Evolutionary conservation across 2,329 filamentous ascomycete species (phyloP).

Genomic region (Cyphellophora europaea): DNA sequence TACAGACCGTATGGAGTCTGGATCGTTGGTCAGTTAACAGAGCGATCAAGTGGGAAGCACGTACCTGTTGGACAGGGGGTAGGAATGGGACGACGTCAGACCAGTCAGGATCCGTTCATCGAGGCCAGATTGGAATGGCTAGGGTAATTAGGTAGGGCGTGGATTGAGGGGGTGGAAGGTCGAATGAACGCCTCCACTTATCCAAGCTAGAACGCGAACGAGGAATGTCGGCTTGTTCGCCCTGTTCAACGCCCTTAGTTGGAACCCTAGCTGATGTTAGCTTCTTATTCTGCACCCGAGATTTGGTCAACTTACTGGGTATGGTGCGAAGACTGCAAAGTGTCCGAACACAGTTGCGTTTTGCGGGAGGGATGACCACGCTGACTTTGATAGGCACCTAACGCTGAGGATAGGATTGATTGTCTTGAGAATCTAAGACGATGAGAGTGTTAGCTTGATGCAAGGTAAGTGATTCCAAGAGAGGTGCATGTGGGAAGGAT

Average conservation of each 20-base stretch:
- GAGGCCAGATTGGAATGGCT: slow-evolving; percentile 32
- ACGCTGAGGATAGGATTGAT: no score
- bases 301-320: no score
- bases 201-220: slow-evolving; percentile 22
- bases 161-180: slow-evolving; percentile 27
- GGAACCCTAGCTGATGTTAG: background rate
- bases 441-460: no score
- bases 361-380: no score
- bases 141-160: slow-evolving; percentile 22
- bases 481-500: background rate
- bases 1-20: background rate
- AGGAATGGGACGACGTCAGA: slow-evolving; percentile 24
- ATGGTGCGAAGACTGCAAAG: slow-evolving; percentile 3
- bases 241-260: background rate
- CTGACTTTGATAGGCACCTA: no score
- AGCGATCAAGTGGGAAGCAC: slow-evolving; percentile 1
- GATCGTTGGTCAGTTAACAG: background rate
- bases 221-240: slow-evolving; percentile 22
- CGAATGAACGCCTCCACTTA: slow-evolving; percentile 38
- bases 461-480: background rate
- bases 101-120: slow-evolving; percentile 31
- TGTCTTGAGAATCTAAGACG: no score
- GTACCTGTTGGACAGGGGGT: slow-evolving; percentile 17
- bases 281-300: slow-evolving; percentile 1
- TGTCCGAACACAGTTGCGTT: slow-evolving; percentile 1